These are phyloP conservation scores for Fabrea salina DNA, from an alignment of 169 alveolate species.

Conservation along the genomic window DNA sequence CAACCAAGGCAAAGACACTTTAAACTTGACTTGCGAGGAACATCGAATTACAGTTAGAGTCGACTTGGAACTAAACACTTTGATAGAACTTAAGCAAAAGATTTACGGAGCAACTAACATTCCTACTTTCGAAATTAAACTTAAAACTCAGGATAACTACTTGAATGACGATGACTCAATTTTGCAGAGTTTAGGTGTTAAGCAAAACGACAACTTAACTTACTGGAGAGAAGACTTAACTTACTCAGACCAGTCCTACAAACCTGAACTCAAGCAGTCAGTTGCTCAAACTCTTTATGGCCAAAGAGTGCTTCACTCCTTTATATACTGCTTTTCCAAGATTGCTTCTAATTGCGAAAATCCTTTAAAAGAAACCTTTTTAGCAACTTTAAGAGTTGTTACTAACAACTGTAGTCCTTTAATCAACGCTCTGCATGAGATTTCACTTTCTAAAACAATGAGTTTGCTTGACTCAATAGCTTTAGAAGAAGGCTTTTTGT, in stretches of 20 bases:
- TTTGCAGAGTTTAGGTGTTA: neutral
- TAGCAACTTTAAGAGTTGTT: neutral
- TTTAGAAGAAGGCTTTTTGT: constrained; percentile 20
- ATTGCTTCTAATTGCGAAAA: neutral
- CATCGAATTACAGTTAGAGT: constrained; percentile 3
- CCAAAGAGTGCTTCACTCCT: neutral
- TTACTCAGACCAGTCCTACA: neutral
- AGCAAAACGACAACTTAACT: neutral
- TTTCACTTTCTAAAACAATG: neutral
- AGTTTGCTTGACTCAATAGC: constrained; percentile 19
- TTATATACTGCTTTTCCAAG: neutral
- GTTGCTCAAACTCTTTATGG: constrained; percentile 1
- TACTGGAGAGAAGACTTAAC: neutral
- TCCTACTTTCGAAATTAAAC: neutral
- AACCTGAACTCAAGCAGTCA: neutral
- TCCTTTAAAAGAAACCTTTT: neutral
- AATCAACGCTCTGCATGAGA: neutral
- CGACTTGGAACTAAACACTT: neutral
- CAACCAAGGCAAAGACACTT: neutral
- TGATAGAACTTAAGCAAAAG: neutral
- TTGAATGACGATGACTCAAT: neutral
- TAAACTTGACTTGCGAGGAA: neutral
- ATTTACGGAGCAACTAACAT: neutral
- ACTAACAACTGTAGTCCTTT: neutral
- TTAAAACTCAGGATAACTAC: neutral